Conservation (phyloP, 768 basidiomycete species). For the Pleurotus tuber-regium region DNA sequence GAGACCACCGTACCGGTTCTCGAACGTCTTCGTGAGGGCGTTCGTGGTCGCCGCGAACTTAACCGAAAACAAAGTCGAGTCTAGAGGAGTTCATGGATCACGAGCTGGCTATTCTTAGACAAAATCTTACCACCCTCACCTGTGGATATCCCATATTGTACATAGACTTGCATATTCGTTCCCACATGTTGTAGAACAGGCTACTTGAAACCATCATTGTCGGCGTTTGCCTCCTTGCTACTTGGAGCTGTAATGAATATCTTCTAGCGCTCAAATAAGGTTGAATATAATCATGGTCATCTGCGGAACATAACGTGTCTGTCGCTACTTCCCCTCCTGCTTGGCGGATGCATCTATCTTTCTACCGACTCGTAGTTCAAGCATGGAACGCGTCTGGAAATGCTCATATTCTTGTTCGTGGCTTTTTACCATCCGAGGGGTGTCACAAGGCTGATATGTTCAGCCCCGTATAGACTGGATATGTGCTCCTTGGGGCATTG, state of each 20-base stretch:
- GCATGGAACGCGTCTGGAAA: not conserved
- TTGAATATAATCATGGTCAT: too few species aligned
- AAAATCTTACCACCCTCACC: not conserved
- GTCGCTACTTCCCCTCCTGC: too few species aligned
- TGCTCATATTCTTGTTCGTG: not conserved
- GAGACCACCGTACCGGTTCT: constrained; percentile 74
- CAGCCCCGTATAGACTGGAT: not conserved
- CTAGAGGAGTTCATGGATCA: not conserved
- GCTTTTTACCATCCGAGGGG: not conserved
- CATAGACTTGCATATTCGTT: not conserved
- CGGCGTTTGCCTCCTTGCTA: too few species aligned
- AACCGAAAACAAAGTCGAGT: constrained; percentile 30
- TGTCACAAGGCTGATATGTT: not conserved
- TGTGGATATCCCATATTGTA: too few species aligned
- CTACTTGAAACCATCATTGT: too few species aligned
- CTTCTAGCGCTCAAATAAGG: too few species aligned
- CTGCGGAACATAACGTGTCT: too few species aligned
- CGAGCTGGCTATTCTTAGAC: not conserved
- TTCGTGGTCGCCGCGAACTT: constrained; percentile 66
- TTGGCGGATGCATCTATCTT: not conserved
- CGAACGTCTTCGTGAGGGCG: constrained; percentile 66
- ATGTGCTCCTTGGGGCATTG: not conserved
- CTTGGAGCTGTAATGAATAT: too few species aligned
- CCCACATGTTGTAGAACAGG: not conserved
- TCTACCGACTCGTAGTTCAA: not conserved